These are phyloP conservation scores for Ganoderma lucidum DNA, from an alignment of 1,284 basidiomycete species.

Conservation along the genomic window DNA sequence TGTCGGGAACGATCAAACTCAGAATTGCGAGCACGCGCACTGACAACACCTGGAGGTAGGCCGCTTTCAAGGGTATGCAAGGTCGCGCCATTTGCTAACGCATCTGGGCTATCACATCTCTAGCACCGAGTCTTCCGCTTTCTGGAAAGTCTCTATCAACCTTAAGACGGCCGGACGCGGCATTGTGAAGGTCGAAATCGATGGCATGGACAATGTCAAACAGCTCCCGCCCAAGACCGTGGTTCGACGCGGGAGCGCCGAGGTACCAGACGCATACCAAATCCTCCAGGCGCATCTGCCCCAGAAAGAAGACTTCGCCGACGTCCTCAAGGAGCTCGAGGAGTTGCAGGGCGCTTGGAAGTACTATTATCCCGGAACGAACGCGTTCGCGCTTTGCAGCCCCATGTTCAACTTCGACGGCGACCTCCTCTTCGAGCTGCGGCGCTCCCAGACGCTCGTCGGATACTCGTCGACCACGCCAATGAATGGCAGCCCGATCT, in stretches of 20 bases:
- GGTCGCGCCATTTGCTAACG: background rate
- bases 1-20: constrained; percentile 35
- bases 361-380: constrained; percentile 37
- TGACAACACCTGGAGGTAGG: constrained; percentile 16
- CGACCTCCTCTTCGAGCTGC: constrained; percentile 44
- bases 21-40: constrained; percentile 12
- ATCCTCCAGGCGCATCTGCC: constrained; percentile 37
- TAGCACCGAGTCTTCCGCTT: constrained; percentile 31
- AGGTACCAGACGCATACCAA: constrained; percentile 29
- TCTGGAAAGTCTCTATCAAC: constrained; percentile 30
- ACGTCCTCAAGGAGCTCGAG: constrained; percentile 37
- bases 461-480: background rate
- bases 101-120: background rate
- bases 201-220: constrained; percentile 22
- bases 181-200: constrained; percentile 30
- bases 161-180: constrained; percentile 24
- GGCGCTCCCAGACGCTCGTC: constrained; percentile 23
- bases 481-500: background rate
- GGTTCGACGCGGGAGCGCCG: constrained; percentile 3
- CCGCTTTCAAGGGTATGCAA: background rate
- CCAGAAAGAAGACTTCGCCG: constrained; percentile 34
- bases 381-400: constrained; percentile 39
- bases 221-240: constrained; percentile 13
- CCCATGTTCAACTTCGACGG: constrained; percentile 43
- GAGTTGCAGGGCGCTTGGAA: constrained; percentile 43